Evolutionary conservation across 176 grass and related monocot genomes (phyloP).

Genomic region (Bromus sterilis): DNA sequence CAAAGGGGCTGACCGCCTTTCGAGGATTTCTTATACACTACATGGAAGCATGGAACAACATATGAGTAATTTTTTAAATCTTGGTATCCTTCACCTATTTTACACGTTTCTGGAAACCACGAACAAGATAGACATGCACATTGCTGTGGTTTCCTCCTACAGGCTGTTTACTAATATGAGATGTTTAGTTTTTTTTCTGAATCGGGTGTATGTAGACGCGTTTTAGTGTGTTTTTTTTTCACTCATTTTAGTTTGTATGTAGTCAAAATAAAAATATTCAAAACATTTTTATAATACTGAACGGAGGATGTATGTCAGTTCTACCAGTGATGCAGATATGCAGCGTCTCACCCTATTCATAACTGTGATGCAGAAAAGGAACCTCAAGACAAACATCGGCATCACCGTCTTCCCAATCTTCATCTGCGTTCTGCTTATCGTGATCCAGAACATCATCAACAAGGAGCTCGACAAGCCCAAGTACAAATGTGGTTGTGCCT

Average conservation of each 20-base stretch:
- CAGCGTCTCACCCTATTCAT: not conserved
- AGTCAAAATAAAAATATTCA: too few species aligned
- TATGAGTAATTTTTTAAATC: not conserved
- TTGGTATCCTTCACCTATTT: too few species aligned
- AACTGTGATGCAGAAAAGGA: slow-evolving; percentile 50
- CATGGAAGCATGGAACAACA: not conserved
- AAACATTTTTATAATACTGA: too few species aligned
- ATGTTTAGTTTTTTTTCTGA: too few species aligned
- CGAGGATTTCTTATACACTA: not conserved
- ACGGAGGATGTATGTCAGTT: not conserved
- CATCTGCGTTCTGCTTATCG: slow-evolving; percentile 55
- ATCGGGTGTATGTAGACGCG: too few species aligned
- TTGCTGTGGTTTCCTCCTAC: not conserved
- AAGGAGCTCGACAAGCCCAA: slow-evolving; percentile 60
- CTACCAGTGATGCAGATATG: not conserved
- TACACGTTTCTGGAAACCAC: not conserved
- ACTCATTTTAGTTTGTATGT: too few species aligned
- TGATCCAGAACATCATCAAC: slow-evolving; percentile 58
- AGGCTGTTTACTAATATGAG: too few species aligned
- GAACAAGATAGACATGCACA: not conserved
- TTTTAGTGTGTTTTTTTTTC: too few species aligned
- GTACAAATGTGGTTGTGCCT: slow-evolving; percentile 55
- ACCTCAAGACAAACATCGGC: slow-evolving; percentile 71
- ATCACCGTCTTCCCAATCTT: slow-evolving; percentile 67
- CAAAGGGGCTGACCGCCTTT: not conserved